Evolutionary conservation across 2,329 filamentous ascomycete genomes (phyloP), one percentile per base, ranked within the genome.

Genomic region (Hirsutella rhossiliensis): DNA sequence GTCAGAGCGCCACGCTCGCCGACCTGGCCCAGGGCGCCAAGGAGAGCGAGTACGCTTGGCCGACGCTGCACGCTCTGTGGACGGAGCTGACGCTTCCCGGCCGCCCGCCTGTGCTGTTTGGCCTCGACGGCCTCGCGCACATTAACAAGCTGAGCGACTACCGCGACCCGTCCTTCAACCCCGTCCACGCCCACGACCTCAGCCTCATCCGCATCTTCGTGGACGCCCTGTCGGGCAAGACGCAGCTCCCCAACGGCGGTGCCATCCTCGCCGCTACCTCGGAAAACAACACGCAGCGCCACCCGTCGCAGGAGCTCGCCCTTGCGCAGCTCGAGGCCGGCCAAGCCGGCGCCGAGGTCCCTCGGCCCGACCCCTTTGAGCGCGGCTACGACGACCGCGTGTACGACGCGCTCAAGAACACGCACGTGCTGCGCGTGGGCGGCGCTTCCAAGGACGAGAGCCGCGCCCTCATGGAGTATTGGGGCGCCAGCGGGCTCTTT

Each of bases 381-480:
- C 64, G 65, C 53, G 66, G 62, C 48, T 82, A 78, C 60, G 78
- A 82, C 54, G 60, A 68, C 43, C 69, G 76, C 36, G 71, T 75
- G 38, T 74, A 76, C 50, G 69, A 70, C 19, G 65, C 65, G 2
- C 63, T 82, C 43, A 62, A 69, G 49, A 67, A 68, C 38, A 67
- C 73, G 36, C 61, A 66, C 46, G 65, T 79, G 2, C 50, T 80
- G 43, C 72, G 75, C 18, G 58, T 95, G 18, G 71, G 75, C 37
- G 84, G 86, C 9, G 56, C 96, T 52, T 82, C 69, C 54, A 85
- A 82, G 63, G 65, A 73, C 2, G 90, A 97, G 65, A 80, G 86
- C 11, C 76, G 82, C 47, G 74, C 79, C 1, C 69, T 94, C 53
- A 82, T 97, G 79, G 88, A 96, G 68, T 97, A 96, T 67, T 97